Evolutionary conservation across 768 basidiomycete species (phyloP), one percentile per base, ranked within the genome.

Genomic region (Podaxis pistillaris): DNA sequence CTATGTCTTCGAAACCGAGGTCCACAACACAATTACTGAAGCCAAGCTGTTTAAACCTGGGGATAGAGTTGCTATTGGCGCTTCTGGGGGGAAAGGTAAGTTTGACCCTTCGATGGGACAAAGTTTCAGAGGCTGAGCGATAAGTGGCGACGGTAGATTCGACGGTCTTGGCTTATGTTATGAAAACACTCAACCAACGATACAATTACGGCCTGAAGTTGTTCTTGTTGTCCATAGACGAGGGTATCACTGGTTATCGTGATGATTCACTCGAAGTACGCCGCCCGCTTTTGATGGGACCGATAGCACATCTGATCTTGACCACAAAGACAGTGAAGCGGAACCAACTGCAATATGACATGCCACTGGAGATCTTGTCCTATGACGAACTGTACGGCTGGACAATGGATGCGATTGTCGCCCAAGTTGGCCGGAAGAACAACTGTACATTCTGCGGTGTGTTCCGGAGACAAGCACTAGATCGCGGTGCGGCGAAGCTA

Each of bases 381-480:
- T 99, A 99, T 66, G 88, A 94, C 65, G 96, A 98, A 69, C 83
- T 98, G 4, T 99, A 98, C 68, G 97, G 97, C 17, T 98, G 97
- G 96, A 98, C 96, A 1, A 99, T 99, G 96, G 97, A 99, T 68
- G 83, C 86, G 15, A 93, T 99, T 60, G 96, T 99, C 51, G 83
- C 88, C n/a, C 88, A 96, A 73, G 86, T 98, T 26, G 97, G 97
- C 36, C 87, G 86, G 78, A 97, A 97, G 82, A 98, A 97, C 69
- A 99, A 98, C 69, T 99, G 97, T 75, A 99, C 97, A 0, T 99
- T 98, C 76, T 99, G 97, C 69, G 97, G 97, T 19, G 97, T 99
- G 2, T 99, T 99, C 71, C 82, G 97, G 60, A 83, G 97, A 50
- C 97, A 98, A 72, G 97, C 97, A 0, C 83, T 99, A 26, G 97